Evolutionary conservation across 164 flowering plant species (phyloP), one percentile per base, ranked within the genome.

Genomic region (Echeveria elegans): DNA sequence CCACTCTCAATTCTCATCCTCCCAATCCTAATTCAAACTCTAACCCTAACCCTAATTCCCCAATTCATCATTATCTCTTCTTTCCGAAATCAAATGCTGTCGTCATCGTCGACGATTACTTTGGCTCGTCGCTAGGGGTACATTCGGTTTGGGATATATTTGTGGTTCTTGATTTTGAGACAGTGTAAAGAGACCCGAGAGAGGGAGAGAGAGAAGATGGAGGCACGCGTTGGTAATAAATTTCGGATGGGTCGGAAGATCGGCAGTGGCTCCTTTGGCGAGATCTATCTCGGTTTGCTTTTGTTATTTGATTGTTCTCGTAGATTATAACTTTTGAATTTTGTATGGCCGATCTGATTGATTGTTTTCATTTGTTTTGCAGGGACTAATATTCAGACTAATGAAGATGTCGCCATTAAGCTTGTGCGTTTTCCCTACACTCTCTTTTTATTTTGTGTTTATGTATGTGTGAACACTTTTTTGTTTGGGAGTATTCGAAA

Each of bases 241-340:
- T 90, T 78, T 68, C 81, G 90, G 48, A 82, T 90, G 21, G 94
- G 97, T 67, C 83, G 97, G 64, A 90, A 90, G 82, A 88, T 90
- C 74, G 97, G 97, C 38, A 86, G 94, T 76, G 97, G 97, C 19
- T 90, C 97, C 4, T 90, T 88, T 59, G 97, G 97, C 12, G 97
- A 90, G 84, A 90, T 90, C 85, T 88, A 86, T 77, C 80, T 86
- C 1, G 97, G 97, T 90, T 72, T 10, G 82, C 77, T 61, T 8
- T 29, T 53, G 1, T 24, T 12, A 52, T 63, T 50, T n/a, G 14
- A 19, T 3, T 53, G 23, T 23, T 61, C 4, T 4, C 47, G n/a
- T 65, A 32, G 66, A 18, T 1, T 23, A 38, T 8, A 38, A 8
- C 41, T 15, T 43, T 32, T 15, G 21, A 8, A 32, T 40, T 7